Evolutionary conservation across 306 rosid genomes (phyloP).

Genomic region (Cyamopsis tetragonoloba): DNA sequence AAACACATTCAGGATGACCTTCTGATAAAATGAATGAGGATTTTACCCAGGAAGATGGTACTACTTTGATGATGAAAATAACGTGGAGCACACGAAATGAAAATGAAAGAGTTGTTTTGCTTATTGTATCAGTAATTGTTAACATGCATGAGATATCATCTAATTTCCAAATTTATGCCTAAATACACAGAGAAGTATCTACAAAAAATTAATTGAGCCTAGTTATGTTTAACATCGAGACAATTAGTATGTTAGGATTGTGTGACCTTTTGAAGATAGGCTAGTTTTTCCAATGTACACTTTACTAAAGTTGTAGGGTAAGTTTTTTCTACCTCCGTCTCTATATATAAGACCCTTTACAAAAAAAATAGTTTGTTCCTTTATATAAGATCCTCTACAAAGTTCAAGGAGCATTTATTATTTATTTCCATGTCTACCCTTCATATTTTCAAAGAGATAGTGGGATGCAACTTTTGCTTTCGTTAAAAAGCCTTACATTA

Average conservation of each 20-base stretch:
- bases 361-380: too few species aligned
- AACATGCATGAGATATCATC: slow-evolving; percentile 1
- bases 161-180: slow-evolving; percentile 6
- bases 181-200: neutral
- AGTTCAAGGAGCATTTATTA: too few species aligned
- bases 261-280: neutral
- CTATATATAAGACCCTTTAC: too few species aligned
- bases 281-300: neutral
- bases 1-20: neutral
- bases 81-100: neutral
- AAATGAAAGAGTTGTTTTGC: neutral
- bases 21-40: neutral
- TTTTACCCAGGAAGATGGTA: neutral
- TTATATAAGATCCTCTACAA: too few species aligned
- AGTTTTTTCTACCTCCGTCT: too few species aligned
- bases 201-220: neutral
- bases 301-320: neutral
- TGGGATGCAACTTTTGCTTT: too few species aligned
- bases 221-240: neutral
- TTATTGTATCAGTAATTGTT: neutral
- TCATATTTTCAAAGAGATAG: too few species aligned
- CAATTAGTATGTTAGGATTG: neutral
- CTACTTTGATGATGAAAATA: neutral
- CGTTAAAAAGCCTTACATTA: too few species aligned
- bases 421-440: too few species aligned